Evolutionary conservation across 2,329 filamentous ascomycete species (phyloP).

Genomic region (Drechmeria coniospora): DNA sequence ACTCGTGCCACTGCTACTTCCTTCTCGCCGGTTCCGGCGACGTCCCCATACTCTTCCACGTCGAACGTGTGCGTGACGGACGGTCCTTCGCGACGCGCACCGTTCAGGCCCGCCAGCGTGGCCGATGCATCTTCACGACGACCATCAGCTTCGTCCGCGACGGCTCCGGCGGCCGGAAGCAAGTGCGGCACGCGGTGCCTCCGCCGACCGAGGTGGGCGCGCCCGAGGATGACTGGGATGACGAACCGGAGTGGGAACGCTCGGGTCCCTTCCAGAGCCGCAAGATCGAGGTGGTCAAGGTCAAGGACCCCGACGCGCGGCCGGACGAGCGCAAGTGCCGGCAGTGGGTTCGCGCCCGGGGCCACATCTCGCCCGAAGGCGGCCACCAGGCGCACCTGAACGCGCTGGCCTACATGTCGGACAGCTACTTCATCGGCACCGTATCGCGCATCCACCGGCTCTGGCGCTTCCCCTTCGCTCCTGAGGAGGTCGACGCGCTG

Average conservation of each 20-base stretch:
- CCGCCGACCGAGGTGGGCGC: conserved; percentile 33
- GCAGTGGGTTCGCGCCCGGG: conserved; percentile 62
- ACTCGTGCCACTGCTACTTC: conserved; percentile 99
- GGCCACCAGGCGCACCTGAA: conserved; percentile 69
- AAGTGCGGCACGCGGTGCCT: conserved; percentile 49
- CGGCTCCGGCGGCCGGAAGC: conserved; percentile 33
- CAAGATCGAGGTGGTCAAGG: conserved; percentile 22
- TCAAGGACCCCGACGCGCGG: conserved; percentile 24
- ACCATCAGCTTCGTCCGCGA: conserved; percentile 77
- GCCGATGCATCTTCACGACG: conserved; percentile 84
- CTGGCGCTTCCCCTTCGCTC: conserved; percentile 51
- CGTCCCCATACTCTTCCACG: conserved; percentile 84
- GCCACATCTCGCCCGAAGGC: conserved; percentile 55
- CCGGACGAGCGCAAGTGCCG: conserved; percentile 53
- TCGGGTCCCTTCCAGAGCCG: conserved; percentile 34
- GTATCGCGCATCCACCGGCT: conserved; percentile 67
- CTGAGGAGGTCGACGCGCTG: conserved; percentile 36
- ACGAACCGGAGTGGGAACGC: conserved; percentile 32
- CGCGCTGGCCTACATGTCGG: conserved; percentile 84
- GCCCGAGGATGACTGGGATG: conserved; percentile 22
- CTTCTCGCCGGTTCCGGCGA: conserved; percentile 75
- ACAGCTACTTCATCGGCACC: conserved; percentile 87
- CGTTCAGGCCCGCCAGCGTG: conserved; percentile 85
- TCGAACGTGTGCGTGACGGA: conserved; percentile 84
- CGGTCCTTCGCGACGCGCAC: conserved; percentile 82